These are phyloP conservation scores for Trametes sanguinea DNA, from an alignment of 768 basidiomycete genomes.

Conservation along the genomic window DNA sequence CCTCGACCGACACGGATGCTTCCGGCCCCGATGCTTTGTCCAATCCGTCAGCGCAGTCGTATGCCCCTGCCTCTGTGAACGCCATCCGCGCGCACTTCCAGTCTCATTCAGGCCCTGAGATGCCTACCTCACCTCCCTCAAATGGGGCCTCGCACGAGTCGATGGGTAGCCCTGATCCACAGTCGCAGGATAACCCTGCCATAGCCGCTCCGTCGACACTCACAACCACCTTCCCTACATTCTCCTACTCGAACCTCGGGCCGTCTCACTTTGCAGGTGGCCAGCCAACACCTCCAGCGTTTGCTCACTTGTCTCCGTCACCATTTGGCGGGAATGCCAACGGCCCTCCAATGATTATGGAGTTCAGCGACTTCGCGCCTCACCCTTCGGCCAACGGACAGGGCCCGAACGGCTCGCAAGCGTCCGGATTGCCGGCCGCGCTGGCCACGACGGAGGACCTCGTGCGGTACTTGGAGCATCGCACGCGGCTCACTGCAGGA, in stretches of 20 bases:
- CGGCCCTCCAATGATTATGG: conserved; percentile 9
- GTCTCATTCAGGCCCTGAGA: neutral
- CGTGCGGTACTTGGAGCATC: conserved; percentile 28
- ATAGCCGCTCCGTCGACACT: conserved; percentile 11
- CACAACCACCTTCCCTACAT: conserved; percentile 26
- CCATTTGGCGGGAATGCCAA: conserved; percentile 1
- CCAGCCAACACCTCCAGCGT: neutral
- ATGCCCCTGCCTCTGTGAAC: neutral
- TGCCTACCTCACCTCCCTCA: conserved; percentile 1
- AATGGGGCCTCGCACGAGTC: neutral
- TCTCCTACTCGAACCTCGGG: conserved; percentile 29
- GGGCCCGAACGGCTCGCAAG: neutral
- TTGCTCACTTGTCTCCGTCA: conserved; percentile 1
- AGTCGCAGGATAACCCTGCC: neutral
- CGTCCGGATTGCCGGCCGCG: conserved; percentile 16
- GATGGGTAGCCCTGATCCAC: neutral
- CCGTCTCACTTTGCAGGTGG: conserved; percentile 26
- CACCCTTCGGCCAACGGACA: conserved; percentile 14
- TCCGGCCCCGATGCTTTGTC: too few relatives aligned
- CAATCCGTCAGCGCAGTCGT: neutral
- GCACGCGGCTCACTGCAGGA: conserved; percentile 22
- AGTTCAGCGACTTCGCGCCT: conserved; percentile 22
- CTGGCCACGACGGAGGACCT: conserved; percentile 30
- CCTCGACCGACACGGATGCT: neutral
- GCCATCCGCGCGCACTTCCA: neutral